phyloP scores from a whole-genome alignment of 1,284 basidiomycete species.

The Cryptococcus wingfieldii region DNA sequence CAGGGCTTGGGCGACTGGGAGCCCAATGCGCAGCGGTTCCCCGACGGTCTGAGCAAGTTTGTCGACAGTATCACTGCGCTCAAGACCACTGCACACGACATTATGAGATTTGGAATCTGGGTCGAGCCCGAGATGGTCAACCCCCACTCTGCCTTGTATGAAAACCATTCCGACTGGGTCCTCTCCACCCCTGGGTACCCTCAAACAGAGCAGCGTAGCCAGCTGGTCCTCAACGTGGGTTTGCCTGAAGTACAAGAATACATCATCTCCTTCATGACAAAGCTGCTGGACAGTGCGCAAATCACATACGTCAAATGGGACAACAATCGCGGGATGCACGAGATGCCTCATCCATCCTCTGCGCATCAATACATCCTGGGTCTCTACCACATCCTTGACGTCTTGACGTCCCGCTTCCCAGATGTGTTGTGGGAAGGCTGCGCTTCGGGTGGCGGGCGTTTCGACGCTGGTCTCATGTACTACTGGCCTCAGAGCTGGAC shows the following conservation, averaged over 20 bases:
- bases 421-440: slow-evolving; percentile 36
- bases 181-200: slow-evolving; percentile 16
- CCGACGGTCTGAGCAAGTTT: slow-evolving; percentile 21
- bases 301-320: slow-evolving; percentile 43
- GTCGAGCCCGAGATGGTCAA: slow-evolving; percentile 44
- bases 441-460: slow-evolving; percentile 34
- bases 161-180: slow-evolving; percentile 28
- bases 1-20: slow-evolving; percentile 37
- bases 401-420: slow-evolving; percentile 26
- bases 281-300: slow-evolving; percentile 19
- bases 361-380: slow-evolving; percentile 34
- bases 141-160: slow-evolving; percentile 28
- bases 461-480: slow-evolving; percentile 32
- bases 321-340: slow-evolving; percentile 37
- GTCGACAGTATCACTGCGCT: slow-evolving; percentile 5
- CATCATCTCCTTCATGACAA: slow-evolving; percentile 22
- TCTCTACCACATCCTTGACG: slow-evolving; percentile 30
- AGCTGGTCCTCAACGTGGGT: slow-evolving; percentile 35
- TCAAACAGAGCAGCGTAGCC: slow-evolving; percentile 25
- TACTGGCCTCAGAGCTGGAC: slow-evolving; percentile 36
- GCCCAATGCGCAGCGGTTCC: slow-evolving; percentile 27
- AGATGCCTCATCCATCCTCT: slow-evolving; percentile 22
- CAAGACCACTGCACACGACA: slow-evolving; percentile 8
- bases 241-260: slow-evolving; percentile 29
- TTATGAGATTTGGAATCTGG: slow-evolving; percentile 35